Conservation (phyloP, 768 basidiomycete species). For the Podaxis carcinomalis region DNA sequence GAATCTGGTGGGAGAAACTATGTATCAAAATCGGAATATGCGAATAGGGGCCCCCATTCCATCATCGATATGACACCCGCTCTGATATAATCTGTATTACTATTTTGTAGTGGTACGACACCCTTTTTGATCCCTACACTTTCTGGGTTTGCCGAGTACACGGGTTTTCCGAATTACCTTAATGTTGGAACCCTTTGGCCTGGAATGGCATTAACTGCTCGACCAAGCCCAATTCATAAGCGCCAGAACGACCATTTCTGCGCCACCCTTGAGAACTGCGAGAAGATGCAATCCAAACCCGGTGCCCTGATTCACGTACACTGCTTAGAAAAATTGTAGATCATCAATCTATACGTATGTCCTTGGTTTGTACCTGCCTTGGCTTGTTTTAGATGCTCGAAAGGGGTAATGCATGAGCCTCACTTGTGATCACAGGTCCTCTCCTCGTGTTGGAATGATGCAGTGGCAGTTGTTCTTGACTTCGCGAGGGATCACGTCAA, state of each 20-base stretch:
- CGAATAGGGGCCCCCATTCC: conserved; percentile 64
- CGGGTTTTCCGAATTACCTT: not conserved
- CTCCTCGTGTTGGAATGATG: not conserved
- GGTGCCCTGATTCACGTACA: not conserved
- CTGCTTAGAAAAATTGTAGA: not conserved
- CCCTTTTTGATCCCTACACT: not conserved
- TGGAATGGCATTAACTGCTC: not conserved
- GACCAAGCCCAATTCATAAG: not conserved
- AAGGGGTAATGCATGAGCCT: not conserved
- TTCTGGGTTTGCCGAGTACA: not conserved
- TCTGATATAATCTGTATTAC: conserved; percentile 41
- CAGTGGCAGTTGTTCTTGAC: not conserved
- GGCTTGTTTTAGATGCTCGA: not conserved
- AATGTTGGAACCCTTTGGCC: not conserved
- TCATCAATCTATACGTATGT: not conserved
- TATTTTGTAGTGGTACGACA: not conserved
- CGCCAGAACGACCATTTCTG: no score
- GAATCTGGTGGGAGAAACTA: conserved; percentile 65
- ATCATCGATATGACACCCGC: conserved; percentile 78
- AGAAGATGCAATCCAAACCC: not conserved
- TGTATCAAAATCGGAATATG: conserved; percentile 78
- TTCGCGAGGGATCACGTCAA: not conserved
- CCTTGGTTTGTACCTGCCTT: not conserved
- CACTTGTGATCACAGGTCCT: not conserved
- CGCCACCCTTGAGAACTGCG: not conserved